These are phyloP conservation scores for Leccinum incarnatum DNA, from an alignment of 768 basidiomycete genomes.

Conservation along the genomic window DNA sequence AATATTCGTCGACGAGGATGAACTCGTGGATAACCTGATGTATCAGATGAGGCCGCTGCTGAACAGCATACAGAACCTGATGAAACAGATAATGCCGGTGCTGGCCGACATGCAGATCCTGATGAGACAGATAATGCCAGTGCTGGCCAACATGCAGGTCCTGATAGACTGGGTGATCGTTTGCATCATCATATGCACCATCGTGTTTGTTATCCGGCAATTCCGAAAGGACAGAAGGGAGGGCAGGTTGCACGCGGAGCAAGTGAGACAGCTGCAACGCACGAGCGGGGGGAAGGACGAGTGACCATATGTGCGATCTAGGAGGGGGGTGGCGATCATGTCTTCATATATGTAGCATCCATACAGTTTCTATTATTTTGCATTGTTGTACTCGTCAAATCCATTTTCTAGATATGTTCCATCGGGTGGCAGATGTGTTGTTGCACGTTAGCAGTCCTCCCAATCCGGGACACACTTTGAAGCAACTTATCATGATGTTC, in stretches of 20 bases:
- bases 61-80: no score
- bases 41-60: no score
- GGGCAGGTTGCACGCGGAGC: conserved; percentile 11
- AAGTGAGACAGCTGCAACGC: conserved; percentile 11
- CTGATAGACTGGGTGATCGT: not conserved
- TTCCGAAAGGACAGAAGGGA: conserved; percentile 22
- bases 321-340: not conserved
- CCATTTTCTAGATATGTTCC: not conserved
- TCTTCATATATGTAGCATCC: not conserved
- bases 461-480: not conserved
- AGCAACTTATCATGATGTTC: no score
- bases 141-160: no score
- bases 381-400: not conserved
- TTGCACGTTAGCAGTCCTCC: not conserved
- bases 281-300: not conserved
- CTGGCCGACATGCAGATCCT: no score
- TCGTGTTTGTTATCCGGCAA: conserved; percentile 17
- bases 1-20: conserved; percentile 18
- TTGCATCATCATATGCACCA: conserved; percentile 16
- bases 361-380: not conserved
- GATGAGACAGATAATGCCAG: no score
- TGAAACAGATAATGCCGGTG: no score
- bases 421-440: not conserved
- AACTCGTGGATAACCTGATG: not conserved
- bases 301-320: conserved; percentile 1